These are phyloP conservation scores for Cystofilobasidium ferigula DNA, from an alignment of 768 basidiomycete genomes.

Conservation along the genomic window DNA sequence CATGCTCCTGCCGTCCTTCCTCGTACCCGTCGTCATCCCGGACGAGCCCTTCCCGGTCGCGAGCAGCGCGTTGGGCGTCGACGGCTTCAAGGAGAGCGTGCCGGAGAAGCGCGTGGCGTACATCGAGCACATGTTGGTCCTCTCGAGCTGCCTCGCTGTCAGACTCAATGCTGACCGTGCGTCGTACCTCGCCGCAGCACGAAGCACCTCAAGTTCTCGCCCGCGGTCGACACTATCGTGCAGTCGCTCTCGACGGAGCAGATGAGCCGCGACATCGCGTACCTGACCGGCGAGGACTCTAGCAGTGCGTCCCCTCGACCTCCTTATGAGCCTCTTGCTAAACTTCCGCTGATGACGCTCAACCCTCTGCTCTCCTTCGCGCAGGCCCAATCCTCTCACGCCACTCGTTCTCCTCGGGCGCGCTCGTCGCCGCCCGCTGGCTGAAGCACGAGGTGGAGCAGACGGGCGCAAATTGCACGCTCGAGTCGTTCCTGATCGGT, in stretches of 20 bases:
- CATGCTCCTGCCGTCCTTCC: conserved; percentile 56
- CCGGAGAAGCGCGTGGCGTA: conserved; percentile 48
- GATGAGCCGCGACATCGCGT: conserved; percentile 62
- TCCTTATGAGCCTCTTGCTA: not conserved
- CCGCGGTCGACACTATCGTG: conserved; percentile 56
- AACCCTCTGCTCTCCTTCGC: not conserved
- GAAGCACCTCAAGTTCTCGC: conserved; percentile 53
- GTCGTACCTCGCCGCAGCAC: conserved; percentile 35
- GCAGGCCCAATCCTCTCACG: conserved; percentile 52
- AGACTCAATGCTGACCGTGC: not conserved
- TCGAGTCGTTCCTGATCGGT: conserved; percentile 55
- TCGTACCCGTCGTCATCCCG: conserved; percentile 58
- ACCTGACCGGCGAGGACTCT: conserved; percentile 74
- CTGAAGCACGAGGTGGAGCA: conserved; percentile 58
- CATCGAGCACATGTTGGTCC: conserved; percentile 44
- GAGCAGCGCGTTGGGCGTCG: conserved; percentile 38
- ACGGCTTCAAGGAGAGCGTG: conserved; percentile 38
- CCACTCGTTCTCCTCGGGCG: conserved; percentile 68
- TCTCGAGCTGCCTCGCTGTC: not conserved
- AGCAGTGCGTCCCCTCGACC: conserved; percentile 39
- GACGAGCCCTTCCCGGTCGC: conserved; percentile 39
- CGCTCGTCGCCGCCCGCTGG: conserved; percentile 58
- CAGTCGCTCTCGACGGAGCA: conserved; percentile 55
- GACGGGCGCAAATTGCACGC: conserved; percentile 61
- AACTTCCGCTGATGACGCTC: too few relatives aligned